Base-by-base conservation (phyloP, 2,329 filamentous ascomycete species). In the Trematosphaeria pertusa region DNA sequence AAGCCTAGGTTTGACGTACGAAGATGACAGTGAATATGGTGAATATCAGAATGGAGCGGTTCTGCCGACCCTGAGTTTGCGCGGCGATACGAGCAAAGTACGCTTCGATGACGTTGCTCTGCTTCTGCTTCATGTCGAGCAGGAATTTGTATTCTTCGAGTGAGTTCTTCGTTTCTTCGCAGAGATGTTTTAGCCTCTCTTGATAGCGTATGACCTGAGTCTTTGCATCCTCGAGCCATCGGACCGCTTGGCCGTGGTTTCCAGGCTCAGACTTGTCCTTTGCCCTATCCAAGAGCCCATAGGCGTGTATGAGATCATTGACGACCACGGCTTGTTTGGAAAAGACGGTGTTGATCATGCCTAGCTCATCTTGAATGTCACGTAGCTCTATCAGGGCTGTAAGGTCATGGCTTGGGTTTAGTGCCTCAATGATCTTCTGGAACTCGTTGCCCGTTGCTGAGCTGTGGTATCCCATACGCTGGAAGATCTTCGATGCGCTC, bases 21-120 rank as follows among this genome's bases (percentile, higher is more conserved):
- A 59, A 74, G 59, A 87, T 83, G 46, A 87, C 83, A 7, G 83
- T 87, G 65, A 87, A 86, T 52, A 87, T 84, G 2, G 72, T 75
- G 30, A 74, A 75, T 0, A 74, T 64, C 80, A 86, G 84, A 46
- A 87, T 79, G 12, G 83, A 83, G 18, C 83, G 75, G 44, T 82
- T 84, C 65, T 86, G 84, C 7, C 80, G 78, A 47, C 81, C 82
- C 0, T 84, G 83, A 0, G 86, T 78, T 54, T 87, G 83, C 1
- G 84, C 83, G 55, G 87, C 82, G 44, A 85, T 73, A 1, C 85
- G 75, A 18, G 83, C 84, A 65, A 85, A 79, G 18, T 83, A 80
- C 7, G 85, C 83, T 62, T 87, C 84, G 58, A 86, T 83, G 2
- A 87, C 82, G 58, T 87, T 84, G 0, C 84, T 83, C 58, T 87